Percentiles rank a stretch among this genome's conserved stretches.
These are phyloP conservation scores for Jackrogersella multiformis DNA, from an alignment of 495 filamentous ascomycete genomes.

Conservation along the genomic window DNA sequence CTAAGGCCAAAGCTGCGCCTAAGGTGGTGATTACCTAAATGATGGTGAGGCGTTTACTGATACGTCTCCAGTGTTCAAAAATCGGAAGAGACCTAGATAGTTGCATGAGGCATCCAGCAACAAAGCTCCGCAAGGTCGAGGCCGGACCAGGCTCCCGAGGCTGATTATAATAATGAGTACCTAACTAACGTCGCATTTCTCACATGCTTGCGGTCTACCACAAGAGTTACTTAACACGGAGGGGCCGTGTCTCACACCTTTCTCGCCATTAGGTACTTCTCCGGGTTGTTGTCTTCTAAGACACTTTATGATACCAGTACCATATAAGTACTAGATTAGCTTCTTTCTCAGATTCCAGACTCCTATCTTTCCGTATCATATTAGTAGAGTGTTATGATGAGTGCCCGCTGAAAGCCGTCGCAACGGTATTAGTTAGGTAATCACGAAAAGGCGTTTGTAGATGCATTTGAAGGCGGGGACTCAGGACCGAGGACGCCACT, in stretches of 20 bases:
- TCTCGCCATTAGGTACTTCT: slow-evolving; percentile 7
- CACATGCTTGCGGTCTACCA: slow-evolving; percentile 3
- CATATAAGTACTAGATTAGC: not conserved
- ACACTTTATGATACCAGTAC: not conserved
- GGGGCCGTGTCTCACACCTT: slow-evolving; percentile 16
- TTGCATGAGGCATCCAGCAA: not conserved
- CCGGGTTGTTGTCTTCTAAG: slow-evolving; percentile 5
- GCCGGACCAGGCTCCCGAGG: not conserved
- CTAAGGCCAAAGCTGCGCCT: not conserved
- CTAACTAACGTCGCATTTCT: slow-evolving; percentile 1
- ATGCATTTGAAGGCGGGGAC: slow-evolving; percentile 6
- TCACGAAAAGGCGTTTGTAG: not conserved
- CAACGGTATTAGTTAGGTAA: not conserved
- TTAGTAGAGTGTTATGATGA: too few species aligned
- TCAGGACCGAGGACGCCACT: slow-evolving; percentile 27
- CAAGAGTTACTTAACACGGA: not conserved
- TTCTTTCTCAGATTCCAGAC: not conserved
- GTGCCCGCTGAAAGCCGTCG: not conserved
- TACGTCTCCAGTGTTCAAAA: not conserved
- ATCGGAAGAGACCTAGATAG: not conserved
- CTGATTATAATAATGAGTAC: not conserved
- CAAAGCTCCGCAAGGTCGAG: not conserved
- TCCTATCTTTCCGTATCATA: too few species aligned
- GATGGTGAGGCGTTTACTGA: slow-evolving; percentile 1
- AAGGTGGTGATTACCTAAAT: not conserved